Evolutionary conservation across 805 yeast species (phyloP), one percentile per base, ranked within the genome.

Genomic region (Metschnikowia gelsemii): DNA sequence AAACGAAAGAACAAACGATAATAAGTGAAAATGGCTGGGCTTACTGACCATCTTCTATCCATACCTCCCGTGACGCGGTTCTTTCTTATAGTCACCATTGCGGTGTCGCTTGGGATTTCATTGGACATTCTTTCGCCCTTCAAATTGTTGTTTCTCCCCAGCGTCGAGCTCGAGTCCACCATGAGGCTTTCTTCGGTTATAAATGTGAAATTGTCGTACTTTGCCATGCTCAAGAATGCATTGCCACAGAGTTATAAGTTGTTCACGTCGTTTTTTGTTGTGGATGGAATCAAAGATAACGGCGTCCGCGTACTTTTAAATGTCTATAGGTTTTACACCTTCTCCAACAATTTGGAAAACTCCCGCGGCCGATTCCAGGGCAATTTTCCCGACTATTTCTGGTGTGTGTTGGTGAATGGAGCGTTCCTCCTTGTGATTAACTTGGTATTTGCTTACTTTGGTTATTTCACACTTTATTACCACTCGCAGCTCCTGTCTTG

Each of bases 21-120:
- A 22, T 11, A 22, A 7, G 25, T 22, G 25, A 18, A 18, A 19
- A 51, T 51, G 55, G 41, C 54, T 2, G 47, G 43, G 11, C 43
- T 46, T 22, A 34, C 47, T 11, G 52, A 50, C 20, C 49, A 41
- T 16, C 41, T 51, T 7, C 43, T 42, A 11, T 45, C 54, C 25
- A 76, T 82, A 5, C 87, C 87, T 1, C 82, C 84, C 3, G 78
- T 80, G 19, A 80, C 87, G 3, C 64, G 86, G 46, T 70, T 74
- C 32, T 62, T 81, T 40, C 76, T 80, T 2, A 62, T 79, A 27
- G 55, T 74, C 3, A 63, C 82, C 1, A 63, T 77, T 18, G 60
- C 70, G 9, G 66, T 72, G 38, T 70, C 75, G 2, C 68, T 78
- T 26, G 57, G 57, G 2, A 43, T 50, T 16, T 52, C 64, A 1